Evolutionary conservation across 2,329 filamentous ascomycete genomes (phyloP), one percentile per base, ranked within the genome.

Genomic region (Lasiodiplodia sp.): DNA sequence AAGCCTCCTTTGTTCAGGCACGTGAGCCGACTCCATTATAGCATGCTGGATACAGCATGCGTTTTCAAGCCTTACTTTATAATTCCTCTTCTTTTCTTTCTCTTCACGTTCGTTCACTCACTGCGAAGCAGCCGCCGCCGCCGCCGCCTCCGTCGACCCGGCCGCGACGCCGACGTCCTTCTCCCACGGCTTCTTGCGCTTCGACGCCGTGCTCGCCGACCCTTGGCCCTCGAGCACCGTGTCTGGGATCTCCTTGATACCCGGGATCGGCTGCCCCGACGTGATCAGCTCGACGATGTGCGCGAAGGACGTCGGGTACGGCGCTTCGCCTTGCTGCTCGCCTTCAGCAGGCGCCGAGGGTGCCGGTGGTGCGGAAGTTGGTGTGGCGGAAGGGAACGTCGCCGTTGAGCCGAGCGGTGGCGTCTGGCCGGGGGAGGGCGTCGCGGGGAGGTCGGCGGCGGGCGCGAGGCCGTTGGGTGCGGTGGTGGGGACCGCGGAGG

Each of bases 221-320:
- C 91, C 90, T 70, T 92, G 87, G 4, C 91, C 91, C 66, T 89
- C 85, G 23, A 94, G 84, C 5, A 97, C 84, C 0, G 91, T 96
- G 72, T 93, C 88, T 4, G 94, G 93, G 66, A 97, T 95, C 71
- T 97, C 88, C 73, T 90, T 90, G 75, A 97, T 96, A 0, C 94
- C 94, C 1, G 94, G 93, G 53, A 97, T 91, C 0, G 92, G 90
- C 73, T 93, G 89, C 66, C 93, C 93, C 34, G 89, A 90, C 28
- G 92, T 92, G 66, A 97, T 92, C 67, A 97, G 87, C 74, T 93
- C 91, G 67, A 97, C 90, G 70, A 97, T 93, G 72, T 95, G 90
- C 8, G 92, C 91, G 79, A 97, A 97, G 1, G 89, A 91, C 60
- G 90, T 90, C 3, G 94, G 94, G 74, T 97, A 97, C 0, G 88